Evolutionary conservation across 2,329 filamentous ascomycete genomes (phyloP), one percentile per base, ranked within the genome.

Genomic region (Ceratocystis cubensis): DNA sequence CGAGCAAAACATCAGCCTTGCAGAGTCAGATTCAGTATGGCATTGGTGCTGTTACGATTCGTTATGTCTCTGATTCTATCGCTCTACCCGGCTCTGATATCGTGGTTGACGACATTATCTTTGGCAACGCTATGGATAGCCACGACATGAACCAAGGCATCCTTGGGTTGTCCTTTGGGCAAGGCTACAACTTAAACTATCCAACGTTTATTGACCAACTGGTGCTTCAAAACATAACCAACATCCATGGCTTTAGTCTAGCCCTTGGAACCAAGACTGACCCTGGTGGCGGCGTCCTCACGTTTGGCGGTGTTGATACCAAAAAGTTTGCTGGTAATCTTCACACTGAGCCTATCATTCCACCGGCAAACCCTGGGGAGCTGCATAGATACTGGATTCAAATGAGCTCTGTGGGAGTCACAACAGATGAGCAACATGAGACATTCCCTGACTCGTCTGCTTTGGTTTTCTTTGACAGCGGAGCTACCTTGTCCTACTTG

Each of bases 401-500:
- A 67, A 70, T 80, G 22, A 73, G 76, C 67, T 72, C 73, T 2
- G 70, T 80, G 22, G 72, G 71, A 66, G 66, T 76, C 66, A 75
- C 71, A 65, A 73, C 72, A 46, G 70, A 70, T 30, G 73, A 72
- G 48, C 68, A 65, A 10, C 56, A 62, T 7, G 68, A 66, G 30
- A 70, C 69, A 6, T 71, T 71, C 67, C 25, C 68, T 50, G 61
- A 71, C 67, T 75, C 75, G 48, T 74, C 78, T 17, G 70, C 78
- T 7, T 74, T 78, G 33, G 79, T 82, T 37, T 79, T 85, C 63
- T 78, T 88, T 30, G 86, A 88, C 74, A 86, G 83, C 15, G 88
- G 88, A 66, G 86, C 83, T 69, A 87, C 84, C 53, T 76, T 88
- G 66, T 87, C 82, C 73, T 84, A 86, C 69, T 79, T 91, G 1